Conservation (phyloP, 176 grass and related monocot genomes). For the Zea mays region Zm-B73-REFERENCE-NAM-5.0 NC_050100.1:220282001-220282500, state of each 20-base stretch:
- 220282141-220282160: not conserved
- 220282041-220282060: slow-evolving; percentile 22
- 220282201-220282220: not conserved
- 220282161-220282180: slow-evolving; percentile 15
- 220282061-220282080: slow-evolving; percentile 30
- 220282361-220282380: slow-evolving; percentile 95
- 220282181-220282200: not conserved
- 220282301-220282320: slow-evolving; percentile 35
- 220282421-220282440: slow-evolving; percentile 89
- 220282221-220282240: slow-evolving; percentile 7
- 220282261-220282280: slow-evolving; percentile 19
- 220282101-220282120: not conserved
- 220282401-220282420: slow-evolving; percentile 89
- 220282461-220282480: slow-evolving; percentile 19
- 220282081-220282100: slow-evolving; percentile 6
- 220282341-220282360: slow-evolving; percentile 93
- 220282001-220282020: slow-evolving; percentile 98
- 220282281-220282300: slow-evolving; percentile 16
- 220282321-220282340: slow-evolving; percentile 90
- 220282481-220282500: slow-evolving; percentile 17
- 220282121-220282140: slow-evolving; percentile 10
- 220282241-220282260: slow-evolving; percentile 18
- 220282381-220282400: slow-evolving; percentile 96
- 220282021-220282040: slow-evolving; percentile 27
- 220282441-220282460: not conserved